Conservation (phyloP, 176 grass and related monocot genomes). For the Zea luxurians region DNA sequence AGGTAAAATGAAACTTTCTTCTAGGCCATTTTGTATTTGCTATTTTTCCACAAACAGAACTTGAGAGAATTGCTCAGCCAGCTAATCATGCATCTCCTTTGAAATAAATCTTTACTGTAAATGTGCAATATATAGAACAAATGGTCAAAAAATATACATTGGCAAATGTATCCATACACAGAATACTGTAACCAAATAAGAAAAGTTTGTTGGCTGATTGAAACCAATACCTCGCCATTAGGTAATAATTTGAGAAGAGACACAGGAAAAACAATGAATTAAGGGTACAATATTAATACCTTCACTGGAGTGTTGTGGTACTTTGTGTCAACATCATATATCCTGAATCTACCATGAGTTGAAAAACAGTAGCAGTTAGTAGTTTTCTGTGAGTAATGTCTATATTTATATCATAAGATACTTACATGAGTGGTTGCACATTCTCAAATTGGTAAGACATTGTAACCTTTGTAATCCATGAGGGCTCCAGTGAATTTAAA, state of each 20-base stretch:
- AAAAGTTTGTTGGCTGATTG: constrained; percentile 1
- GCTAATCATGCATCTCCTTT: constrained; percentile 6
- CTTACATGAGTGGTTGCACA: constrained; percentile 84
- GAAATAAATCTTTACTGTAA: neutral
- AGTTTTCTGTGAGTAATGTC: constrained; percentile 13
- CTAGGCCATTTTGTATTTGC: neutral
- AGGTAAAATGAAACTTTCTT: constrained; percentile 16
- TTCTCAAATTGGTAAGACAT: constrained; percentile 97
- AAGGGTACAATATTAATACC: constrained; percentile 49
- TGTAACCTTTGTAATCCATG: constrained; percentile 84
- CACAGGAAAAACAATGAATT: neutral
- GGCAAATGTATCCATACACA: neutral
- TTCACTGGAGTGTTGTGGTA: constrained; percentile 79
- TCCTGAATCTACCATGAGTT: constrained; percentile 53
- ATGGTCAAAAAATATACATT: neutral
- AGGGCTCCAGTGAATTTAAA: constrained; percentile 72
- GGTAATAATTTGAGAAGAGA: constrained; percentile 16
- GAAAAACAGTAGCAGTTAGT: constrained; percentile 27
- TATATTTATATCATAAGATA: constrained; percentile 27
- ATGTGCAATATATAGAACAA: neutral
- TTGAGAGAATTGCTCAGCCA: constrained; percentile 24
- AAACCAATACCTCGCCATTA: neutral
- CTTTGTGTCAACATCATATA: constrained; percentile 92
- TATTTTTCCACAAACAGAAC: neutral
- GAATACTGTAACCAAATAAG: constrained; percentile 6